Evolutionary conservation across 805 yeast species (phyloP).

Genomic region (Yamadazyma akitaensis): DNA sequence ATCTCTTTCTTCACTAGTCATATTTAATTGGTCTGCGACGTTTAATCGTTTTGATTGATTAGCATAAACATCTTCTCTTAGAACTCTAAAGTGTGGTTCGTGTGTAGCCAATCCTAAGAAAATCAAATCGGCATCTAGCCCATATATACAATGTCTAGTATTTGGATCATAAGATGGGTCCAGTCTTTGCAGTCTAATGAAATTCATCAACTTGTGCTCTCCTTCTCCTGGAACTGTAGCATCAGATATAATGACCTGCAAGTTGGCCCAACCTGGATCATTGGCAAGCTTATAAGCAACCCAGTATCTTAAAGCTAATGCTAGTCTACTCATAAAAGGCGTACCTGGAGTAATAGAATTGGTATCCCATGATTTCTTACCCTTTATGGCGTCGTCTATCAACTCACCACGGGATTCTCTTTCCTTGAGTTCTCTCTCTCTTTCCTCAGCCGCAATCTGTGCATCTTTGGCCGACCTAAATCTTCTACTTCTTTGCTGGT

Average conservation of each 20-base stretch:
- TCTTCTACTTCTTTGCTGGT: conserved; percentile 92
- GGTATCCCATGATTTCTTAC: conserved; percentile 86
- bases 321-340: conserved; percentile 91
- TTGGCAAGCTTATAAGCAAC: conserved; percentile 80
- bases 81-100: conserved; percentile 91
- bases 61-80: conserved; percentile 96
- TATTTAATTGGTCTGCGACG: conserved; percentile 47
- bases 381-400: conserved; percentile 72
- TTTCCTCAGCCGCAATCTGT: conserved; percentile 67
- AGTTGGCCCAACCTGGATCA: conserved; percentile 91
- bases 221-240: conserved; percentile 99
- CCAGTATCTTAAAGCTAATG: conserved; percentile 84
- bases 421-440: conserved; percentile 56
- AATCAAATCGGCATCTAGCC: conserved; percentile 96
- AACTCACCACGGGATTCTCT: conserved; percentile 64
- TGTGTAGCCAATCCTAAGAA: conserved; percentile 95
- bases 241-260: conserved; percentile 89
- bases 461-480: conserved; percentile 92
- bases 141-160: conserved; percentile 94
- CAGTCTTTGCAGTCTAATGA: conserved; percentile 83
- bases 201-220: conserved; percentile 97
- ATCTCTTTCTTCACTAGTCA: conserved; percentile 58
- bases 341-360: conserved; percentile 99
- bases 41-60: conserved; percentile 53
- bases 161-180: conserved; percentile 88